These are phyloP conservation scores for Colletotrichum sp. DNA, from an alignment of 2,329 filamentous ascomycete genomes.

Conservation along the genomic window DNA sequence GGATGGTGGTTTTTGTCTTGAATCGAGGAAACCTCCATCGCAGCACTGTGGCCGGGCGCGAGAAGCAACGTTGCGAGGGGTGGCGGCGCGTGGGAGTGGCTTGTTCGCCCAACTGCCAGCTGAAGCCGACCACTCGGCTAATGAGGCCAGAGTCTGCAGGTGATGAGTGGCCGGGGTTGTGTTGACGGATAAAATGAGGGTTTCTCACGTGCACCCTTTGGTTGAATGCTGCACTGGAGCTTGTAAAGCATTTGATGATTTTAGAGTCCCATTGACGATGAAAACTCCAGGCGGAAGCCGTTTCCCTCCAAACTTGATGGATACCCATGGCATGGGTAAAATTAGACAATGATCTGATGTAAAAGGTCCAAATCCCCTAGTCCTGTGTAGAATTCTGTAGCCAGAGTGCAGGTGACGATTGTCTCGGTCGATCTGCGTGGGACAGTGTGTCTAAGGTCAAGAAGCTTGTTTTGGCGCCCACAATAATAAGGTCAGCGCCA, in stretches of 20 bases:
- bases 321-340: not conserved
- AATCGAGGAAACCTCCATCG: not conserved
- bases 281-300: not conserved
- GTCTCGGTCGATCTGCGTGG: not conserved
- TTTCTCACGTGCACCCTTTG: not conserved
- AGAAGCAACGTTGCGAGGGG: not conserved
- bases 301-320: not conserved
- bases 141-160: not conserved
- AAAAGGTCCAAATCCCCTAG: not conserved
- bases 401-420: not conserved
- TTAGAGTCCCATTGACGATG: not conserved
- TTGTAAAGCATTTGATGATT: not conserved
- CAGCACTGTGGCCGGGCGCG: not conserved
- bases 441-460: not conserved
- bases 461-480: not conserved
- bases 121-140: not conserved
- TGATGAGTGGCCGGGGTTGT: not conserved
- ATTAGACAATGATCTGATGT: not conserved
- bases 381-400: not conserved
- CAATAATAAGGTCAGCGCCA: not conserved
- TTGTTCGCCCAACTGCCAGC: conserved; percentile 8
- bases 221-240: not conserved
- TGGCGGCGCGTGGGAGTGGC: not conserved
- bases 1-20: not conserved
- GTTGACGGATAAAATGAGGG: not conserved